Conservation (phyloP, 495 filamentous ascomycete genomes). For the Aspergillus egyptiacus region DNA sequence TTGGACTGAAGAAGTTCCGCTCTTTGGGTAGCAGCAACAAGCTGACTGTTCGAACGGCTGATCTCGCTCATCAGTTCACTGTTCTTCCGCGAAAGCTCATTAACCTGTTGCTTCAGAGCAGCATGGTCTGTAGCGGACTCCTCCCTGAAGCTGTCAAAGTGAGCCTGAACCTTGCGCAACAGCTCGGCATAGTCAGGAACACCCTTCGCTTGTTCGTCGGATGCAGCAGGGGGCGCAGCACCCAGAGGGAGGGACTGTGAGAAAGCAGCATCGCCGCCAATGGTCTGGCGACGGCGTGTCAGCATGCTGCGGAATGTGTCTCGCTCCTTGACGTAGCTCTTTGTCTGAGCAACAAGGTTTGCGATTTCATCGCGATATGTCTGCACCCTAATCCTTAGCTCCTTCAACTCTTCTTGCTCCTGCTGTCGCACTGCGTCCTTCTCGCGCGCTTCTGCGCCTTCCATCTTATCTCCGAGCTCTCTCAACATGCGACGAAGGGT, state of each 20-base stretch:
- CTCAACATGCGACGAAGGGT: constrained; percentile 74
- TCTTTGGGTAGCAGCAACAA: constrained; percentile 72
- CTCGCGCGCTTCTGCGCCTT: constrained; percentile 74
- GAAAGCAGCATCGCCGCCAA: constrained; percentile 57
- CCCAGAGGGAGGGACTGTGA: constrained; percentile 55
- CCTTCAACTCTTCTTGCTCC: constrained; percentile 66
- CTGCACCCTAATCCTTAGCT: constrained; percentile 56
- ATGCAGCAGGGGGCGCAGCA: constrained; percentile 35
- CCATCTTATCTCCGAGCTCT: constrained; percentile 81
- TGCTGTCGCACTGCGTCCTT: constrained; percentile 62
- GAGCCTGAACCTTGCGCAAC: constrained; percentile 76
- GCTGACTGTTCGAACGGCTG: constrained; percentile 68
- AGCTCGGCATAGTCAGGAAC: constrained; percentile 58
- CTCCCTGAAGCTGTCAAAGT: constrained; percentile 84
- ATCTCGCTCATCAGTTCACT: constrained; percentile 72
- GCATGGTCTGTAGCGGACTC: constrained; percentile 74
- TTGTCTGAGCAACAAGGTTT: constrained; percentile 67
- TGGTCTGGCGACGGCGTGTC: constrained; percentile 60
- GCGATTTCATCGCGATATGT: constrained; percentile 68
- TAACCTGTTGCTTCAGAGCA: constrained; percentile 78
- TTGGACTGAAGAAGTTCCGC: constrained; percentile 89
- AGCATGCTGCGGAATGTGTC: constrained; percentile 97
- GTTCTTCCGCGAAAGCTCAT: constrained; percentile 75
- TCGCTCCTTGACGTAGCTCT: constrained; percentile 90
- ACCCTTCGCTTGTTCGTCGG: constrained; percentile 39